Conservation (phyloP, 1,284 basidiomycete genomes). For the Trichosporon ovoides region DNA sequence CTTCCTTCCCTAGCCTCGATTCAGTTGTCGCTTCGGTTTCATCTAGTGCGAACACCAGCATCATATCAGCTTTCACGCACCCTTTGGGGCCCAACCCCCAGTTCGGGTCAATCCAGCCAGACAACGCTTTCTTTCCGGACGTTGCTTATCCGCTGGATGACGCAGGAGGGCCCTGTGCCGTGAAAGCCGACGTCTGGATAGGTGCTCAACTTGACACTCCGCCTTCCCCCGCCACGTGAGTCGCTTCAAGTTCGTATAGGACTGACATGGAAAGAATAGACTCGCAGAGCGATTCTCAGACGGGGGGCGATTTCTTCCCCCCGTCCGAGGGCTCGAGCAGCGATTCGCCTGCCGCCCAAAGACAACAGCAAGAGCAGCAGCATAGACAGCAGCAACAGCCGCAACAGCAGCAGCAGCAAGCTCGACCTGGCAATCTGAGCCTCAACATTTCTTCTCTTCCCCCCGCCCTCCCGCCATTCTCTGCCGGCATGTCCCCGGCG, state of each 20-base stretch:
- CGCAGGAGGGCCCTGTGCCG: conserved; percentile 15
- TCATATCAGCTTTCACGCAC: background rate
- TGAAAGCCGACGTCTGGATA: conserved; percentile 36
- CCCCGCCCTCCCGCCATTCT: conserved; percentile 19
- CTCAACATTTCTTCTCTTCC: conserved; percentile 34
- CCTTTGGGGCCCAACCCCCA: conserved; percentile 1
- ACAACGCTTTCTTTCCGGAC: conserved; percentile 14
- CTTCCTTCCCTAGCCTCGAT: conserved; percentile 21
- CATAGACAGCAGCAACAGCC: background rate
- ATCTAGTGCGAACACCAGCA: conserved; percentile 23
- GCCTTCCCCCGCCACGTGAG: conserved; percentile 45
- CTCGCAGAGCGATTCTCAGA: conserved; percentile 36
- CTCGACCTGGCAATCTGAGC: conserved; percentile 35
- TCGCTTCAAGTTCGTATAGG: background rate
- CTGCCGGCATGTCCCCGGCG: conserved; percentile 28
- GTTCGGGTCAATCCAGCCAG: conserved; percentile 8
- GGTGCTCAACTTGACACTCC: conserved; percentile 30
- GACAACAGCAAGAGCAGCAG: conserved; percentile 2
- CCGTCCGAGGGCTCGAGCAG: conserved; percentile 29
- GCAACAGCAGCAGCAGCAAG: no score
- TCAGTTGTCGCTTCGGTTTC: conserved; percentile 26
- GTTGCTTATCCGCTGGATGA: conserved; percentile 15
- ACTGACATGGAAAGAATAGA: conserved; percentile 30
- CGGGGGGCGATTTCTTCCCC: conserved; percentile 42
- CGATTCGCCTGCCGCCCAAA: conserved; percentile 17